These are phyloP conservation scores for Leptographium flavum DNA, from an alignment of 2,329 filamentous ascomycete species.

Conservation along the genomic window DNA sequence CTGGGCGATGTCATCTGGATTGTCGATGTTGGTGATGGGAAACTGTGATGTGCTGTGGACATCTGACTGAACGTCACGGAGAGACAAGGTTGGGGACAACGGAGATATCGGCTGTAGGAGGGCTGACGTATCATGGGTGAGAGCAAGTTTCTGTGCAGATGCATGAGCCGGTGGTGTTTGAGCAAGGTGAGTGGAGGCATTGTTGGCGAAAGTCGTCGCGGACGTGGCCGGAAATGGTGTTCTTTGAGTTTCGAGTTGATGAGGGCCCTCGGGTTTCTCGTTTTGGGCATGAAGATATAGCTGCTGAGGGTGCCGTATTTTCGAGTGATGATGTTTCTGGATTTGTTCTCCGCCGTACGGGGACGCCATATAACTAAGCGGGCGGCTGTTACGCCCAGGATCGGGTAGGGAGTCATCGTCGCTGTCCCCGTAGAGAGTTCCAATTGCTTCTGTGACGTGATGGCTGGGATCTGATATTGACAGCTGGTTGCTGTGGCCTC, in stretches of 20 bases:
- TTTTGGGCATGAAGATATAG: conserved; percentile 6
- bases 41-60: conserved; percentile 48
- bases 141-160: conserved; percentile 24
- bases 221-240: background rate
- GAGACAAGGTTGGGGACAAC: conserved; percentile 36
- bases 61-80: conserved; percentile 41
- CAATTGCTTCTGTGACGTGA: conserved; percentile 89
- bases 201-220: conserved; percentile 15
- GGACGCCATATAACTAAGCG: conserved; percentile 59
- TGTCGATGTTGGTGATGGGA: conserved; percentile 78
- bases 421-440: conserved; percentile 73
- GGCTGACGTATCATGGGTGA: conserved; percentile 23
- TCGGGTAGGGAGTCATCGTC: conserved; percentile 42
- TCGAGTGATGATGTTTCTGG: conserved; percentile 15
- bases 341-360: conserved; percentile 39
- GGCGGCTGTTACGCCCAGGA: conserved; percentile 40
- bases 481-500: conserved; percentile 42
- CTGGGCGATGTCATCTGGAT: conserved; percentile 77
- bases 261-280: background rate
- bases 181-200: conserved; percentile 25
- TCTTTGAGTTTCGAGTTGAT: no score
- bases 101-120: conserved; percentile 25
- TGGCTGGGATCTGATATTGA: conserved; percentile 78
- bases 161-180: conserved; percentile 23
- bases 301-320: conserved; percentile 9